Evolutionary conservation across 768 basidiomycete species (phyloP), one percentile per base, ranked within the genome.

Genomic region (Agrocybe chaxingu): DNA sequence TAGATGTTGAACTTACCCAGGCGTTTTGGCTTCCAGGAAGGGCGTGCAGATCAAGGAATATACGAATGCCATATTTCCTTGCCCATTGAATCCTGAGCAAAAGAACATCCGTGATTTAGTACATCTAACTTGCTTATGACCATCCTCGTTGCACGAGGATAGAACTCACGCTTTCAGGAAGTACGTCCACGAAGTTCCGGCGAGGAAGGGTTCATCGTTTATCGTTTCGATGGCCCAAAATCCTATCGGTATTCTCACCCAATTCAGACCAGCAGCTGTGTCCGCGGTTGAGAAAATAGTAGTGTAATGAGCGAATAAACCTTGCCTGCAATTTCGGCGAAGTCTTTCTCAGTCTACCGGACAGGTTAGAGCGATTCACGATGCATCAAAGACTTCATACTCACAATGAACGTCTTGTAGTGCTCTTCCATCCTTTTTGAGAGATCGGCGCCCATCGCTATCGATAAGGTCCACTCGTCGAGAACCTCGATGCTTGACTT

Each of bases 51-150:
- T 96, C 94, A 32, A 95, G 77, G 64, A 89, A 87, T 55, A 96
- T 89, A 40, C 93, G 82, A 43, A 96, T 65, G 4, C 94, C 93
- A 63, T 96, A 96, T 68, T 95, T 96, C 58, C 92, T 78, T n/a
- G 84, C 88, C 93, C 93, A 97, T 50, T 79, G 70, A 53, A 96
- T 79, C 12, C 70, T 72, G 50, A 24, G 80, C 80, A 62, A 66
- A 66, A 84, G 78, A 67, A 84, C 81, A 45, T 40, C n/a, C 40
- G 41, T 53, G 36, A 19, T 40, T 37, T 9, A 37, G 16, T 42
- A 36, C 16, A 36, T 36, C 13, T 33, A 31, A 13, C 37, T 47
- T 46, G 50, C 48, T 48, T 43, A 37, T 34, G 24, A 3, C 1
- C 2, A 24, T 24, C 24, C 24, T 24, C 24, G 24, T 24, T 1